Base-by-base conservation (phyloP, 129 eudicot species). In the Saposhnikovia divaricata region DNA sequence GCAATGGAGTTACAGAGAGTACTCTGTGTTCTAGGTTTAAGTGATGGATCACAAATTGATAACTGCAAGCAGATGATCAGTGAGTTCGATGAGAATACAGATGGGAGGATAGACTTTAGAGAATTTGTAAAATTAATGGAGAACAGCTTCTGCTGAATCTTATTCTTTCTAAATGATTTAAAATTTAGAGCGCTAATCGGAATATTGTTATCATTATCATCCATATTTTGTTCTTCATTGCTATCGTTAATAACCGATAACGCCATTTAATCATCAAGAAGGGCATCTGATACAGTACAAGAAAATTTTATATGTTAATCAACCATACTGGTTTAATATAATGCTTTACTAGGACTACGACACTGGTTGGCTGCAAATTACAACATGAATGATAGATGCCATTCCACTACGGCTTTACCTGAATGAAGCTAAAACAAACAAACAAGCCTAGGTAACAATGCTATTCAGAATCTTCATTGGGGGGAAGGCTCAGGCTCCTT, bases 51-150 rank as follows among this genome's bases (percentile, higher is more conserved):
- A 3, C 85, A 85, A n/a, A 27, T 87, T 27, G 88, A 89, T 21
- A 87, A 83, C 10, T 93, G 98, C 81, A 84, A 81, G 86, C 85
- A 82, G 83, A 93, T 93, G 98, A 93, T 93, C 85, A 65, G 85
- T 38, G 90, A 77, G 69, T 81, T 87, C 78, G 97, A 93, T 83
- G 87, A 81, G 75, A 85, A 88, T 77, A 85, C 83, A 68, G 93
- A 90, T 87, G 93, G 87, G 43, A 90, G 77, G 80, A 84, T 90
- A 77, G 93, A 87, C 82, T 82, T 86, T 27, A 21, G 78, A 59
- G 97, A 91, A 72, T 93, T 93, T 87, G 87, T 91, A 4, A 84
- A 87, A 79, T 44, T 91, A 59, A 86, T 93, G 95, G 89, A 87
- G 47, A 84, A 31, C 44, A 82, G 78, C 38, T 81, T 80, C n/a